Evolutionary conservation across 768 basidiomycete species (phyloP), one percentile per base, ranked within the genome.

Genomic region (Pilatotrama ljubarskyi): DNA sequence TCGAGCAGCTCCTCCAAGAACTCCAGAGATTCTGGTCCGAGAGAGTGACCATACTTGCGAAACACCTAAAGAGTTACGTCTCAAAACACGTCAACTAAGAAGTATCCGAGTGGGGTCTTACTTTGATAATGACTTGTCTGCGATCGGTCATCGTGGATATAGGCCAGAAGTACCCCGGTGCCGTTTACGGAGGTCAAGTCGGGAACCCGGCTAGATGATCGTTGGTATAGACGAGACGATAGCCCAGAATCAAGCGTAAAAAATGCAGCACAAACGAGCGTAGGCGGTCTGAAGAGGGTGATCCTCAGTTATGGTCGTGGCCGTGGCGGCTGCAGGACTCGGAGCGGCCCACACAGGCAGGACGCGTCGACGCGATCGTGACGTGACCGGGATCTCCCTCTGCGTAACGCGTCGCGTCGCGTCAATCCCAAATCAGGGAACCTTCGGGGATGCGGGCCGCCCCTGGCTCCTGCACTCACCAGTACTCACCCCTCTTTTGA

Each of bases 31-130:
- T 93, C 90, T 5, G 93, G 88, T 0, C 92, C 89, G 6, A 95
- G 79, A 10, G 93, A 90, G 68, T 93, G 90, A 67, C 90, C 91
- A 71, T 91, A 93, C 74, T 94, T 94, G 51, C 91, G 81, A 70
- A 93, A 93, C 43, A 91, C 87, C 90, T 93, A 63, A 3, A 37
- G 5, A 10, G 50, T 62, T 15, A 61, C 18, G 41, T 59, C n/a
- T 17, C 15, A 15, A 5, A 17, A 5, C 14, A n/a, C n/a, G n/a
- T n/a, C n/a, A 49, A 4, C 22, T 5, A n/a, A 14, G 14, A 53
- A 17, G 11, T 41, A 52, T 37, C 1, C 24, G 5, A 22, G 17
- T 24, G 14, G 6, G 4, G 29, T 32, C 44, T 20, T 50, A 80
- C 79, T 72, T 80, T 81, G 68, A 81, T 78, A 57, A 81, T 78